Percentiles rank a stretch among this genome's conserved stretches.
phyloP scores from a whole-genome alignment of 2,329 filamentous ascomycete species.

The Plectosphaerella cucumerina region DNA sequence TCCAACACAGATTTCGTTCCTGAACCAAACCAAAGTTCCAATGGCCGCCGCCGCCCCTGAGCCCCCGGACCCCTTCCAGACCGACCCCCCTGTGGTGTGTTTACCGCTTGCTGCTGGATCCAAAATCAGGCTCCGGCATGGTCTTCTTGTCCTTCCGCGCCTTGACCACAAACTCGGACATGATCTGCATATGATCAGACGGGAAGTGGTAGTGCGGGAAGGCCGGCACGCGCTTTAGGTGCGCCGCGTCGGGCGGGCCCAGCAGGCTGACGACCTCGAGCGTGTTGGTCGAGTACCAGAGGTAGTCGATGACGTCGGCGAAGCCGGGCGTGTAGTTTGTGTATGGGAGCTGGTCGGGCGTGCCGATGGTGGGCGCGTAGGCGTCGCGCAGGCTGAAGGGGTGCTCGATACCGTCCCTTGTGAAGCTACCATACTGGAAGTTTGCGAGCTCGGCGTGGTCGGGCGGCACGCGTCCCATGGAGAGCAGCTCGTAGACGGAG shows the following conservation, averaged over 20 bases:
- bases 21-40: not conserved
- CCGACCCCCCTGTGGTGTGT: too few relatives aligned
- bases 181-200: conserved; percentile 84
- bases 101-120: conserved; percentile 23
- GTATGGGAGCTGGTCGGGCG: conserved; percentile 80
- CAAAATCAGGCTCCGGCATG: conserved; percentile 59
- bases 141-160: conserved; percentile 76
- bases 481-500: conserved; percentile 86
- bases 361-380: conserved; percentile 77
- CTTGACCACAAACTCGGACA: conserved; percentile 88
- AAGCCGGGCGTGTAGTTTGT: conserved; percentile 98
- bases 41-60: not conserved
- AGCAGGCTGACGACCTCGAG: conserved; percentile 80
- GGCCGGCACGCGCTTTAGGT: conserved; percentile 80
- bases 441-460: conserved; percentile 76
- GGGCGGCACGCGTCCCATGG: conserved; percentile 71
- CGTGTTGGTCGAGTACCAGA: conserved; percentile 93
- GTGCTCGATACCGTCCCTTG: conserved; percentile 85
- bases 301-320: conserved; percentile 88
- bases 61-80: not conserved
- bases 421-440: conserved; percentile 90
- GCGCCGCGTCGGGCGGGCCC: conserved; percentile 80
- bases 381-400: conserved; percentile 91
- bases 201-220: conserved; percentile 96
- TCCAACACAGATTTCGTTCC: conserved; percentile 1